Conservation (phyloP, 768 basidiomycete genomes). For the Suillus bovinus region DNA sequence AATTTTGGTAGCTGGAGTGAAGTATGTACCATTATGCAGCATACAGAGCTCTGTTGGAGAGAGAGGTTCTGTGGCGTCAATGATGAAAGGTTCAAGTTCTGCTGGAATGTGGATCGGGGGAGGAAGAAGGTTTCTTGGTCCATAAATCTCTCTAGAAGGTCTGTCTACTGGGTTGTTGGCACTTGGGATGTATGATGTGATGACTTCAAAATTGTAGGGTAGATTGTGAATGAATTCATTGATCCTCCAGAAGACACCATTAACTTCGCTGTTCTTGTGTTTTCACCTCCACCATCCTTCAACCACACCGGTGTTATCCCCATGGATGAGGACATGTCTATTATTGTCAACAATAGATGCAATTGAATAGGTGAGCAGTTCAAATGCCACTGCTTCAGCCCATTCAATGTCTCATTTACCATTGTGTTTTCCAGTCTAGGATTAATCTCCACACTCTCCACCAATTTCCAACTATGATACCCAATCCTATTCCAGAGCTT, state of each 20-base stretch:
- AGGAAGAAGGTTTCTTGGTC: conserved; percentile 11
- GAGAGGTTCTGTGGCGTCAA: conserved; percentile 1
- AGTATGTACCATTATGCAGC: background rate
- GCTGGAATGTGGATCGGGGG: conserved; percentile 15
- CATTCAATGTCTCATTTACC: too few relatives aligned
- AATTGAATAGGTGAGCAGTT: conserved; percentile 12
- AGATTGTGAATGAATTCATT: conserved; percentile 8
- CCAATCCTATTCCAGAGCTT: conserved; percentile 11
- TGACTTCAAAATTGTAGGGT: background rate
- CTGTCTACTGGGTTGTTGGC: conserved; percentile 12
- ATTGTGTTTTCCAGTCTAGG: too few relatives aligned
- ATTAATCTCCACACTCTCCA: too few relatives aligned
- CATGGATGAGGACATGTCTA: conserved; percentile 3
- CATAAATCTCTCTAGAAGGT: conserved; percentile 12
- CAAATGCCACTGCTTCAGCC: conserved; percentile 3
- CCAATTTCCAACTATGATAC: background rate
- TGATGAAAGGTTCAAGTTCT: conserved; percentile 13
- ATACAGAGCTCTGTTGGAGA: background rate
- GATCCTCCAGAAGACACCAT: conserved; percentile 30
- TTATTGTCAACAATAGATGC: background rate
- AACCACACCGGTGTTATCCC: conserved; percentile 37
- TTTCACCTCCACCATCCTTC: conserved; percentile 37
- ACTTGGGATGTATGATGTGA: conserved; percentile 15
- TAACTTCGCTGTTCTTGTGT: conserved; percentile 29
- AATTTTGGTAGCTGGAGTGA: conserved; percentile 2